Evolutionary conservation across 2,329 filamentous ascomycete genomes (phyloP), one percentile per base, ranked within the genome.

Genomic region (Epichloe sp.): DNA sequence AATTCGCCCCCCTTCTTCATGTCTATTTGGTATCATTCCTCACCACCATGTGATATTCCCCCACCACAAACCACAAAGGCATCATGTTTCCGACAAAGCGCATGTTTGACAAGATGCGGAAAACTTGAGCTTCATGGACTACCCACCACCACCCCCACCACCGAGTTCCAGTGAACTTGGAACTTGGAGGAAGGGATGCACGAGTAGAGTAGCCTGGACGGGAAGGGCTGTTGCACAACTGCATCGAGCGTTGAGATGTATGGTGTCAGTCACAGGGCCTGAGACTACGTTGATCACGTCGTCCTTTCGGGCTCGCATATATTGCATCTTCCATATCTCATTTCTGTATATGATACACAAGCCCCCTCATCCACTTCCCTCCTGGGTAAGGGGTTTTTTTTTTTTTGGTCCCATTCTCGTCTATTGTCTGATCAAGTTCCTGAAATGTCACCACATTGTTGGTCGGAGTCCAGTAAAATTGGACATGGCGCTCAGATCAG

Each of bases 381-480:
- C 21, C 21, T 3, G 26, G 8, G 10, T 11, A 11, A 17, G 4
- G 14, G 2, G 23, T 5, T 15, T 3, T 34, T 44, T 12, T 12
- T 3, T 34, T 44, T 3, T 34, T 44, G 1, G 7, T 17, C 26
- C n/a, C 7, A 11, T 34, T 21, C 19, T 34, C 37, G 4, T 41
- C 21, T 14, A 1, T 23, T 14, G 1, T 23, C 17, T 34, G 14
- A 3, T 15, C 23, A 3, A 26, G 4, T 15, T 15, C 23, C 19
- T 5, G 26, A 11, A 1, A 31, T 31, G 26, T 31, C 8, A 54
- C 52, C 52, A 54, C 50, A 54, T 54, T 31, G 52, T 44, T 19
- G 50, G 52, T 12, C 52, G 42, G 31, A 83, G 63, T 17, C 79
- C 79, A 38, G 76, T 71, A 63, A 83, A 81, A 59, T 73, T 77